Percentiles rank a stretch among this genome's conserved stretches.
These are phyloP conservation scores for Singerocomus inundabilis DNA, from an alignment of 1,284 basidiomycete species.

Conservation along the genomic window DNA sequence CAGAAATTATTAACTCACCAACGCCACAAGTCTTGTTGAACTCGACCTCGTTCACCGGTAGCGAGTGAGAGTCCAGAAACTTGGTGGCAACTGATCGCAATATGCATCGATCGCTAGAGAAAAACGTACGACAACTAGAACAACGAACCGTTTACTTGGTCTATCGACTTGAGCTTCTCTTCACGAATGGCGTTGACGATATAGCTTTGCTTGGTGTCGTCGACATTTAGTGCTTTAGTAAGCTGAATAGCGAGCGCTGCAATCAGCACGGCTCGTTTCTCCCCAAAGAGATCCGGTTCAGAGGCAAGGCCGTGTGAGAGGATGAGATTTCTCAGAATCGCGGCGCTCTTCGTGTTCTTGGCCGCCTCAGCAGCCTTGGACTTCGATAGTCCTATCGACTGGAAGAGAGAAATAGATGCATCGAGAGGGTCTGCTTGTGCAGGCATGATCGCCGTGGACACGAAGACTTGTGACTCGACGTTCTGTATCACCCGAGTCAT, in stretches of 20 bases:
- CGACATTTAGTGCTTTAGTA: conserved; percentile 50
- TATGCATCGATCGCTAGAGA: conserved; percentile 1
- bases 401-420: conserved; percentile 59
- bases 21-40: conserved; percentile 88
- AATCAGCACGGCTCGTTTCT: conserved; percentile 78
- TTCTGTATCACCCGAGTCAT: no score
- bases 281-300: conserved; percentile 51
- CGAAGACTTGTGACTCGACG: no score
- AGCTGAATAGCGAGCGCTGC: conserved; percentile 69
- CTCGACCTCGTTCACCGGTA: conserved; percentile 65
- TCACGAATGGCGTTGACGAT: conserved; percentile 69
- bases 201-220: conserved; percentile 60
- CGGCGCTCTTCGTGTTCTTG: conserved; percentile 75
- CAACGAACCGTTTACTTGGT: conserved; percentile 82
- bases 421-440: conserved; percentile 12
- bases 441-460: conserved; percentile 10
- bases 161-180: conserved; percentile 74
- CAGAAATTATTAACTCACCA: conserved; percentile 53
- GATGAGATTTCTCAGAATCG: conserved; percentile 71
- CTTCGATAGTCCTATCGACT: conserved; percentile 75
- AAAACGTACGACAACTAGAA: conserved; percentile 1
- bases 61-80: conserved; percentile 63
- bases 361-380: conserved; percentile 83
- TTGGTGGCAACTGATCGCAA: conserved; percentile 67
- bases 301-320: conserved; percentile 52